phyloP scores from a whole-genome alignment of 2,329 filamentous ascomycete species.

The Aureobasidium leucospermi region DNA sequence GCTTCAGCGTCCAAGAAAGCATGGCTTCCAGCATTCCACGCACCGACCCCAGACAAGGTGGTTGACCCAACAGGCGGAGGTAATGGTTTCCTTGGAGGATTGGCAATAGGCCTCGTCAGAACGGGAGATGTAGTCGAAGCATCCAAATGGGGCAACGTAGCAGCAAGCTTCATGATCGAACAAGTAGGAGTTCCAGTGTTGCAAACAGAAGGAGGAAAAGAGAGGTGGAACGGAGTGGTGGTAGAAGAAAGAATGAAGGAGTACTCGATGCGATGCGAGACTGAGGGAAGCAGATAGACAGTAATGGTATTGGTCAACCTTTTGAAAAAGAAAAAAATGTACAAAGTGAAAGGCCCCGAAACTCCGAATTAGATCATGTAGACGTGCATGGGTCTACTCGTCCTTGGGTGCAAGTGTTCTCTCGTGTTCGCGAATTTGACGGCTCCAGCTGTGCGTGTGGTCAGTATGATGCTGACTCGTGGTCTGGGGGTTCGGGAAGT shows the following conservation, averaged over 20 bases:
- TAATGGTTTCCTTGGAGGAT: constrained; percentile 72
- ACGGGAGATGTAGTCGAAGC: constrained; percentile 59
- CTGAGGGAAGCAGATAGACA: not conserved
- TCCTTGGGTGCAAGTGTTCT: not conserved
- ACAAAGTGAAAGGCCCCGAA: constrained; percentile 5
- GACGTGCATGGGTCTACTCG: not conserved
- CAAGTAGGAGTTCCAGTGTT: constrained; percentile 76
- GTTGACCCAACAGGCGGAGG: constrained; percentile 93
- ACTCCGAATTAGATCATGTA: not conserved
- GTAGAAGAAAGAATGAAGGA: constrained; percentile 31
- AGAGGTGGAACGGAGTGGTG: constrained; percentile 43
- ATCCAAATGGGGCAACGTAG: constrained; percentile 68
- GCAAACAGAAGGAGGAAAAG: constrained; percentile 23
- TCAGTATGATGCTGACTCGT: not conserved
- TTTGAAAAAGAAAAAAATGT: not conserved
- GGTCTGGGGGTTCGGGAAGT: not conserved
- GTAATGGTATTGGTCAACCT: constrained; percentile 11
- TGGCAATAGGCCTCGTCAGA: constrained; percentile 50
- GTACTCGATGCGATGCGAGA: constrained; percentile 17
- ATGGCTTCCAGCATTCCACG: constrained; percentile 76
- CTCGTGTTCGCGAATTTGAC: constrained; percentile 64
- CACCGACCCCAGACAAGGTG: constrained; percentile 45
- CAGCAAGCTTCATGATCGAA: constrained; percentile 89
- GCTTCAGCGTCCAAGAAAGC: constrained; percentile 29
- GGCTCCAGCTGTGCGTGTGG: constrained; percentile 50